These are phyloP conservation scores for Neurospora sp. DNA, from an alignment of 495 filamentous ascomycete genomes.

Conservation along the genomic window DNA sequence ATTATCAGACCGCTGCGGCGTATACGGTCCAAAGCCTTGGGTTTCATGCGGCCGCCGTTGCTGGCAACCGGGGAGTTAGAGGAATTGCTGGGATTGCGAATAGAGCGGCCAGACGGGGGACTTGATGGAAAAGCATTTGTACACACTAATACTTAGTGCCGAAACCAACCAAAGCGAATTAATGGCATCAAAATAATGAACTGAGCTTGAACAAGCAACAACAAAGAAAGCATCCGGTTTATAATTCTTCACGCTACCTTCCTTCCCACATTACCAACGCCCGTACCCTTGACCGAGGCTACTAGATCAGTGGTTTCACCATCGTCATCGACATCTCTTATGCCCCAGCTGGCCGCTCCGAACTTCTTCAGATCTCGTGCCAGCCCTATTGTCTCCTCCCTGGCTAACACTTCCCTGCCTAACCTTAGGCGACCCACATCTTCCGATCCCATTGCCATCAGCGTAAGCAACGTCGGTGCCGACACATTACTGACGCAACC, in stretches of 20 bases:
- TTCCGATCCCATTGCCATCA: slow-evolving; percentile 92
- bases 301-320: slow-evolving; percentile 63
- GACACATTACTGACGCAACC: slow-evolving; percentile 69
- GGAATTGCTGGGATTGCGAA: neutral
- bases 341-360: slow-evolving; percentile 77
- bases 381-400: slow-evolving; percentile 65
- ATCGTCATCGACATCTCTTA: slow-evolving; percentile 58
- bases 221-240: neutral
- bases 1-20: slow-evolving; percentile 40
- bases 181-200: neutral
- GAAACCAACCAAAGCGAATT: neutral
- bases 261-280: slow-evolving; percentile 89
- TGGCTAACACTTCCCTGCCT: slow-evolving; percentile 68
- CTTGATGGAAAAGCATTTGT: neutral
- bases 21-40: slow-evolving; percentile 41
- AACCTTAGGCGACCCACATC: slow-evolving; percentile 48
- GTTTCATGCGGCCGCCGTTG: slow-evolving; percentile 38
- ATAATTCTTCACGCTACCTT: slow-evolving; percentile 65
- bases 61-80: slow-evolving; percentile 23
- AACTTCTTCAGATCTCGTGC: slow-evolving; percentile 78
- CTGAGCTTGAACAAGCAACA: neutral
- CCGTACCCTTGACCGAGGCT: slow-evolving; percentile 83
- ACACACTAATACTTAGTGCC: neutral
- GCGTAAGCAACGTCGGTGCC: slow-evolving; percentile 58
- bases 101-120: neutral